A percentile compares a stretch with the other conserved stretches of the same genome.
Conservation (phyloP, 495 filamentous ascomycete species). For the Penicillium cataractarum region DNA sequence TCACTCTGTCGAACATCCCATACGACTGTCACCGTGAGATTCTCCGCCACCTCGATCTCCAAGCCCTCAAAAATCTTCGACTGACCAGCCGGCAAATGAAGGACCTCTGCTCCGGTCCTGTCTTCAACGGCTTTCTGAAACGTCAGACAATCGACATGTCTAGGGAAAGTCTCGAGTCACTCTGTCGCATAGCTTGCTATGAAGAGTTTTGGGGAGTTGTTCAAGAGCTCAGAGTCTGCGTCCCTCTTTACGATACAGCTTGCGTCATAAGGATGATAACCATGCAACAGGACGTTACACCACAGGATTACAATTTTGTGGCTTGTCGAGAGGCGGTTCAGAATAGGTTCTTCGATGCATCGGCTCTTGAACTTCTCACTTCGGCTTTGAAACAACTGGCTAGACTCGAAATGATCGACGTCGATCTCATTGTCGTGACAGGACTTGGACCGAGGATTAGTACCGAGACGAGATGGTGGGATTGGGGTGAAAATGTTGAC, state of each 20-base stretch:
- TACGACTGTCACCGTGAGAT: neutral
- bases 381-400: neutral
- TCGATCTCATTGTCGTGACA: neutral
- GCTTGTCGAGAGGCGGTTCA: neutral
- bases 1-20: neutral
- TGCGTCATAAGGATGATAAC: neutral
- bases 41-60: neutral
- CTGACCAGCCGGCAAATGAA: neutral
- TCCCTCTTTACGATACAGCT: neutral
- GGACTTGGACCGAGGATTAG: neutral
- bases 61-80: neutral
- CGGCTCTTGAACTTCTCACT: neutral
- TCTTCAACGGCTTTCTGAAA: neutral
- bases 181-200: neutral
- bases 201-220: neutral
- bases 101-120: neutral
- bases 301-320: neutral
- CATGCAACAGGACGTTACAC: neutral
- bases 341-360: neutral
- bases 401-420: neutral
- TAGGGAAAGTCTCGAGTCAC: neutral
- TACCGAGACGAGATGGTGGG: neutral
- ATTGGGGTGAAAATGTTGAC: neutral
- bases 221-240: neutral
- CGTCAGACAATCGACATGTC: neutral